A percentile compares a stretch with the other conserved stretches of the same genome.
These are phyloP conservation scores for Talaromyces marneffei DNA, from an alignment of 2,329 filamentous ascomycete genomes.

Conservation along the genomic window DNA sequence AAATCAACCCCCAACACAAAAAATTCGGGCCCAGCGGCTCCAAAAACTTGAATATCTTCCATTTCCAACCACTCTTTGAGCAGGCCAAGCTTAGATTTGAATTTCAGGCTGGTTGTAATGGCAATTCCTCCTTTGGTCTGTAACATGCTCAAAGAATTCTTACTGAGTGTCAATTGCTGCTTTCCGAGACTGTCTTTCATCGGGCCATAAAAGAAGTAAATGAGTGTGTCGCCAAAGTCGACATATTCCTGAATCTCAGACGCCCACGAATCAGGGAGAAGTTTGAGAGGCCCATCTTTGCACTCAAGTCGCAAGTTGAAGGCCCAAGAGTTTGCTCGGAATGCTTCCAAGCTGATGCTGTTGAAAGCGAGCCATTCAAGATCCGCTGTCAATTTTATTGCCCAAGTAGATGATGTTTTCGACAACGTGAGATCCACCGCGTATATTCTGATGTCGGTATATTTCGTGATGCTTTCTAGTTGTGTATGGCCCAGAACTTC, in stretches of 20 bases:
- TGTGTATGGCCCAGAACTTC: not conserved
- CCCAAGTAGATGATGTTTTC: not conserved
- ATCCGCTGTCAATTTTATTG: not conserved
- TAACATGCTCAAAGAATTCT: not conserved
- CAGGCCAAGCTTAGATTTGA: not conserved
- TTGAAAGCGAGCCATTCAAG: not conserved
- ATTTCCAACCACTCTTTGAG: not conserved
- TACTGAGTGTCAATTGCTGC: not conserved
- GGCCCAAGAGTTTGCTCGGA: not conserved
- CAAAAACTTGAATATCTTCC: not conserved
- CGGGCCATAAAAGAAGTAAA: not conserved
- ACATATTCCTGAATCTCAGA: not conserved
- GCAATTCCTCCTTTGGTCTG: not conserved
- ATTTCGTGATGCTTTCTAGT: not conserved
- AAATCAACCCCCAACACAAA: not conserved
- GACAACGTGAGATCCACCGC: not conserved
- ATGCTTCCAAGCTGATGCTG: not conserved
- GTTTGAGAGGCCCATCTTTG: not conserved
- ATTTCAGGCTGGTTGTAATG: not conserved
- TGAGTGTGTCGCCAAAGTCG: not conserved
- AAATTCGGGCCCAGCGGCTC: not conserved
- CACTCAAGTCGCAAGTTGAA: not conserved
- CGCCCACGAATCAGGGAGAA: not conserved
- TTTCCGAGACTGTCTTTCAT: not conserved
- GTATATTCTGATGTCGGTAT: not conserved